These are phyloP conservation scores for Microbotryum silenes-acaulis DNA, from an alignment of 1,284 basidiomycete species.

Conservation along the genomic window DNA sequence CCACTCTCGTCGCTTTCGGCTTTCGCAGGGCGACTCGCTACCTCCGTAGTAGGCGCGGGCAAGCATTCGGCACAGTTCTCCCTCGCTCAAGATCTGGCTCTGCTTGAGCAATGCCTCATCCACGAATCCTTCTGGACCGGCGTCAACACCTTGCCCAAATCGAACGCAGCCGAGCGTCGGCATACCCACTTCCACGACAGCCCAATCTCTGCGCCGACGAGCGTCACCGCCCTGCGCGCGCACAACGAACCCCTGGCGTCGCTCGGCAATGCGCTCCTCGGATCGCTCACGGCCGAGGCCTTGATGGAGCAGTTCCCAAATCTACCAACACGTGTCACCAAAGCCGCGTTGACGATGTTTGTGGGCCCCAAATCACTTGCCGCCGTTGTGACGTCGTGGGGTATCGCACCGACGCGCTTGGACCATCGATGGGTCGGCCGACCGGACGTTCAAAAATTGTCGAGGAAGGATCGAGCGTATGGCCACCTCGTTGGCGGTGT, in stretches of 20 bases:
- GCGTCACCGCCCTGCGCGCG: constrained; percentile 47
- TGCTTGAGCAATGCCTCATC: constrained; percentile 65
- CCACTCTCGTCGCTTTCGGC: constrained; percentile 63
- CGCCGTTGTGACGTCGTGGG: constrained; percentile 57
- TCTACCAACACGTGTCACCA: constrained; percentile 77
- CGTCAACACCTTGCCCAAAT: constrained; percentile 12
- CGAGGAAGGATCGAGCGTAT: constrained; percentile 40
- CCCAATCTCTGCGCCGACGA: constrained; percentile 42
- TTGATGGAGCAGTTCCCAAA: constrained; percentile 78
- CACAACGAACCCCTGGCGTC: constrained; percentile 73
- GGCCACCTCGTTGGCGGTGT: constrained; percentile 27
- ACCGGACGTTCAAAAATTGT: constrained; percentile 47
- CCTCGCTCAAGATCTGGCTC: constrained; percentile 25
- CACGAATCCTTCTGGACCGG: constrained; percentile 58
- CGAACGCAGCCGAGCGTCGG: neutral
- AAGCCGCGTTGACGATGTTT: constrained; percentile 81
- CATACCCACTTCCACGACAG: constrained; percentile 45
- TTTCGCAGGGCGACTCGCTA: constrained; percentile 53
- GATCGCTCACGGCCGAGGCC: constrained; percentile 81
- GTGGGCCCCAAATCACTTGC: constrained; percentile 79
- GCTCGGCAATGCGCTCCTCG: constrained; percentile 83
- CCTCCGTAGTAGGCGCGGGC: constrained; percentile 4
- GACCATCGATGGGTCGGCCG: constrained; percentile 52
- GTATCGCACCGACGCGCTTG: constrained; percentile 29
- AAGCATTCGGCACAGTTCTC: constrained; percentile 2